phyloP scores from a whole-genome alignment of 805 yeast genomes.

The Nakazawaea ambrosiae region DNA sequence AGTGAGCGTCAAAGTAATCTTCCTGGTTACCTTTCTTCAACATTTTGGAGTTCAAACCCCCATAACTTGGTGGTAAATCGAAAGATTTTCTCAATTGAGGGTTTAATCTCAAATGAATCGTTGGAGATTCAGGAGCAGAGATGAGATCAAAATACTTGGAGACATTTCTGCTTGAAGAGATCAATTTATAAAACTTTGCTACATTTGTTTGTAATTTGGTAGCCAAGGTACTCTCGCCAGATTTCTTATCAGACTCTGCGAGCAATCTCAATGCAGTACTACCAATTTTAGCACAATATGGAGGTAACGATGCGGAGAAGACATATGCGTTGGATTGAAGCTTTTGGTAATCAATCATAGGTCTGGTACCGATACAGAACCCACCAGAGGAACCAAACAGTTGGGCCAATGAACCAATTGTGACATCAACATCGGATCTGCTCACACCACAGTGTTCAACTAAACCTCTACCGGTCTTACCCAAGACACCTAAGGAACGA shows the following conservation, averaged over 20 bases:
- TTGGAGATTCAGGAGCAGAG: conserved; percentile 57
- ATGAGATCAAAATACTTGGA: conserved; percentile 38
- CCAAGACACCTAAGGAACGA: conserved; percentile 79
- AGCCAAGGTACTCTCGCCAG: conserved; percentile 31
- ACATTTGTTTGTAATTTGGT: conserved; percentile 32
- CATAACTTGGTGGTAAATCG: conserved; percentile 42
- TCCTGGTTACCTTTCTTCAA: conserved; percentile 36
- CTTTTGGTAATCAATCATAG: conserved; percentile 88
- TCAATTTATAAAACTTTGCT: conserved; percentile 28
- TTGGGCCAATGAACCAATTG: conserved; percentile 79
- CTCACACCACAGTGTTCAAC: conserved; percentile 66
- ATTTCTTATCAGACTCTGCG: conserved; percentile 24
- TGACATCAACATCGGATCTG: conserved; percentile 72
- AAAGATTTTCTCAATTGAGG: conserved; percentile 36
- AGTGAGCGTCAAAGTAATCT: conserved; percentile 33
- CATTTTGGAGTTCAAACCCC: conserved; percentile 36
- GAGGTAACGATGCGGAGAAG: conserved; percentile 91
- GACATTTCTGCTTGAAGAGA: conserved; percentile 32
- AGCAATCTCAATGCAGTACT: conserved; percentile 48
- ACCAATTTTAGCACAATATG: conserved; percentile 70
- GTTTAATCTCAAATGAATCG: conserved; percentile 57
- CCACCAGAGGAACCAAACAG: conserved; percentile 88
- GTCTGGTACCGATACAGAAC: conserved; percentile 78
- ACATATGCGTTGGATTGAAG: conserved; percentile 86
- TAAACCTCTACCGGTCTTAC: conserved; percentile 79